Evolutionary conservation across 2,329 filamentous ascomycete genomes (phyloP).

Genomic region (Leptographium procerum): DNA sequence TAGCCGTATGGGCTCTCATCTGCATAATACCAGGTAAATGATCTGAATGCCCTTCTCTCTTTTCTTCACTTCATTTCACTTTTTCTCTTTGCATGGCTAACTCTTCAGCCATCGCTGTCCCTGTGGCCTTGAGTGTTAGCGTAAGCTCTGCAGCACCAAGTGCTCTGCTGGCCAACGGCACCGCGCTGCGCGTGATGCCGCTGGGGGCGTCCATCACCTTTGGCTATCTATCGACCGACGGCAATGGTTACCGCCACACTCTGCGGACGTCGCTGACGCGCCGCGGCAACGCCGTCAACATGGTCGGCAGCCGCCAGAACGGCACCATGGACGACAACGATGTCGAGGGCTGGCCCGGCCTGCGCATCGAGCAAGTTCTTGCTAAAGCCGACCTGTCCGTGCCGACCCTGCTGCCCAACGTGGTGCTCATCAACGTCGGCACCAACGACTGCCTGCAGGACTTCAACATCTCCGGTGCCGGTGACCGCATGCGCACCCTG

Average conservation of each 20-base stretch:
- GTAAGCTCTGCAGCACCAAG: neutral
- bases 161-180: neutral
- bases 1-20: neutral
- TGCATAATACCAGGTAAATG: neutral
- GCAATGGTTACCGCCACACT: constrained; percentile 8
- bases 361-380: constrained; percentile 7
- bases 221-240: constrained; percentile 22
- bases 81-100: neutral
- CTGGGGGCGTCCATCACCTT: constrained; percentile 32
- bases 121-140: neutral
- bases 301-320: constrained; percentile 7
- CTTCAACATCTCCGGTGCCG: constrained; percentile 10
- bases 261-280: constrained; percentile 2
- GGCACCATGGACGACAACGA: constrained; percentile 7
- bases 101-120: neutral
- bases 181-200: constrained; percentile 27
- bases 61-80: no score
- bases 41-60: neutral
- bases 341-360: constrained; percentile 6
- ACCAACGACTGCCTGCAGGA: constrained; percentile 14
- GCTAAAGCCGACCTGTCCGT: neutral
- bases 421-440: constrained; percentile 13
- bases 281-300: constrained; percentile 1
- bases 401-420: constrained; percentile 8
- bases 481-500: constrained; percentile 11